Percentiles rank a stretch among this genome's conserved stretches.
phyloP scores from a whole-genome alignment of 129 eudicot species.

The Escallonia herrerae region DNA sequence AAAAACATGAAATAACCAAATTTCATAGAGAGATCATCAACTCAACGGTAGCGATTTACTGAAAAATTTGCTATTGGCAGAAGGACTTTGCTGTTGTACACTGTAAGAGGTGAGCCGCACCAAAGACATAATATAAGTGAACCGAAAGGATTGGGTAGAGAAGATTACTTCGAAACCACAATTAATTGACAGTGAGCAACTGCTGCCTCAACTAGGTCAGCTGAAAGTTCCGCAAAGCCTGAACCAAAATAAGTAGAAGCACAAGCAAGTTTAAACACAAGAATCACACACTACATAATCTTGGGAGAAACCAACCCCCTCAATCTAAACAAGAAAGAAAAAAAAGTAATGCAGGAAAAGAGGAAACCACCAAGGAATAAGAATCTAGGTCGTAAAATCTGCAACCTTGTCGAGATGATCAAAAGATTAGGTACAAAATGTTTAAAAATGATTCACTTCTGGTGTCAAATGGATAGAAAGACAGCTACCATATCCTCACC shows the following conservation, averaged over 20 bases:
- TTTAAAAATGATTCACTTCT: too few relatives aligned
- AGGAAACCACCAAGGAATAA: not conserved
- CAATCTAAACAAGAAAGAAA: not conserved
- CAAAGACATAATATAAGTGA: too few relatives aligned
- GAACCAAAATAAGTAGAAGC: conserved; percentile 10
- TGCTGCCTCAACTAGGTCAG: conserved; percentile 85
- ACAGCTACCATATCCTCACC: not conserved
- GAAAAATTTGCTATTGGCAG: too few relatives aligned
- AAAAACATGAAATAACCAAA: too few relatives aligned
- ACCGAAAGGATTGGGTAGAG: not conserved
- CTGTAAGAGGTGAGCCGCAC: not conserved
- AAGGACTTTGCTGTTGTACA: too few relatives aligned
- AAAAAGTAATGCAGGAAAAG: not conserved
- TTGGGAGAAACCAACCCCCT: not conserved
- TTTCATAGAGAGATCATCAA: too few relatives aligned
- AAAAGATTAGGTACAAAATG: too few relatives aligned
- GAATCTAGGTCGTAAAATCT: not conserved
- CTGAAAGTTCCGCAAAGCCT: conserved; percentile 93
- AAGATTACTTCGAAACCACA: conserved; percentile 79
- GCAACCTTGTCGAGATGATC: too few relatives aligned
- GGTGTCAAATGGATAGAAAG: too few relatives aligned
- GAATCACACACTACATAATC: not conserved
- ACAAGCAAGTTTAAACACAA: not conserved
- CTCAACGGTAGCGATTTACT: too few relatives aligned
- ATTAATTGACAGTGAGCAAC: conserved; percentile 93